These are phyloP conservation scores for Arthrobotrys megalospora DNA, from an alignment of 2,329 filamentous ascomycete species.

Conservation along the genomic window DNA sequence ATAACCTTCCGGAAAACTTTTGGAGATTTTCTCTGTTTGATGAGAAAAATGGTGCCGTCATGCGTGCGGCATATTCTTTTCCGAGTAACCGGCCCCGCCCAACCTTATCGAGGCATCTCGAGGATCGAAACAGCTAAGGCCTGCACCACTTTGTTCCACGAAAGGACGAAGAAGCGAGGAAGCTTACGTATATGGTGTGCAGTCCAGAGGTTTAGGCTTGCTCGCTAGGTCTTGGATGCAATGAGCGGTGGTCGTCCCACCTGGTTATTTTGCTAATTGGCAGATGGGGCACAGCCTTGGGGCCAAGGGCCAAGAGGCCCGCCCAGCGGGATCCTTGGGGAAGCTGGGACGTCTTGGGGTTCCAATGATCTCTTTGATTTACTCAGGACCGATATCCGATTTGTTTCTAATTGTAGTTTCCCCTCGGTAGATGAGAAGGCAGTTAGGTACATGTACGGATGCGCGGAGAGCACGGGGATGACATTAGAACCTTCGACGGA, in stretches of 20 bases:
- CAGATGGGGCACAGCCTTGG: constrained; percentile 49
- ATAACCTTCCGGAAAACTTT: constrained; percentile 11
- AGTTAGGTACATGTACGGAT: not conserved
- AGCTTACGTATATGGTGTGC: constrained; percentile 58
- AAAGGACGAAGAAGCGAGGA: constrained; percentile 55
- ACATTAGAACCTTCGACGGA: constrained; percentile 23
- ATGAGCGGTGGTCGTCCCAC: constrained; percentile 34
- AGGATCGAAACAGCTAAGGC: constrained; percentile 45
- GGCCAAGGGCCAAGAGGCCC: constrained; percentile 44
- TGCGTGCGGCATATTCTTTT: constrained; percentile 59
- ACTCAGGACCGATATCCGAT: constrained; percentile 28
- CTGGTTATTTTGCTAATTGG: constrained; percentile 53
- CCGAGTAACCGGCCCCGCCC: constrained; percentile 59
- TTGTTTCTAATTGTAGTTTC: constrained; percentile 20
- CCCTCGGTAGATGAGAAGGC: constrained; percentile 14
- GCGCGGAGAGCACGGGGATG: constrained; percentile 11
- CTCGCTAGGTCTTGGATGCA: constrained; percentile 23
- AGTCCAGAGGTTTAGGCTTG: constrained; percentile 37
- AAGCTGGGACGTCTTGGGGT: constrained; percentile 40
- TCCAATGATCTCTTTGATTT: constrained; percentile 23
- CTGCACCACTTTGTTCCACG: constrained; percentile 43
- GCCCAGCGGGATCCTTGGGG: constrained; percentile 54
- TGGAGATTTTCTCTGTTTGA: not conserved
- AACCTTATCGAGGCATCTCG: constrained; percentile 57
- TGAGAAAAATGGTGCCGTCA: constrained; percentile 44